Percentiles rank a stretch among this genome's conserved stretches.
phyloP scores from a whole-genome alignment of 495 filamentous ascomycete species.

The Chaetomium tenue region DNA sequence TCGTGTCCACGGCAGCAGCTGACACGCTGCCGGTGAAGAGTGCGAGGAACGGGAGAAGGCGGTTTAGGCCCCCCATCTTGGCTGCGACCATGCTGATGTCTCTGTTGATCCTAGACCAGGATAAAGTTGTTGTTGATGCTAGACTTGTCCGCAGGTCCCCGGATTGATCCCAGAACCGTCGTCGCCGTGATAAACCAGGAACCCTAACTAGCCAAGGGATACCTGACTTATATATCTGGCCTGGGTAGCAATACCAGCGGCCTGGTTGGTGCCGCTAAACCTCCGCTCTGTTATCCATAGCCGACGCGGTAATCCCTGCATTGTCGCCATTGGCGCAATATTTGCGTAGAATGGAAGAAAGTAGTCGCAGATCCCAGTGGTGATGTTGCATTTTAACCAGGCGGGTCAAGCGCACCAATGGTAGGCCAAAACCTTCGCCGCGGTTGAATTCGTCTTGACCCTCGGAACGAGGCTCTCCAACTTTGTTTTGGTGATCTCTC shows the following conservation, averaged over 20 bases:
- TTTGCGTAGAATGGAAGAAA: background rate
- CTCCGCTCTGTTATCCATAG: background rate
- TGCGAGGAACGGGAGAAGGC: background rate
- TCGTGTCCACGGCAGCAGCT: background rate
- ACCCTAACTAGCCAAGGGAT: too few relatives aligned
- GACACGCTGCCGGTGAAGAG: background rate
- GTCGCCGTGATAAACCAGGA: too few relatives aligned
- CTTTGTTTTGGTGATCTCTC: too few relatives aligned
- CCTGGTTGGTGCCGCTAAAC: background rate
- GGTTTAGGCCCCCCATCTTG: background rate
- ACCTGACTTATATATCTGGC: background rate
- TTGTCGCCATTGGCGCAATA: background rate
- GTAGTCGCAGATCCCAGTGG: background rate
- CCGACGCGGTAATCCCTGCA: background rate
- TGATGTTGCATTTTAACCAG: background rate
- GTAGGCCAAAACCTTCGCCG: background rate
- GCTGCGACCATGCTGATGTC: background rate
- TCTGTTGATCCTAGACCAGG: background rate
- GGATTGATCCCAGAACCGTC: too few relatives aligned
- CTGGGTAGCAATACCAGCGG: background rate
- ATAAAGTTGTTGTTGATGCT: too few relatives aligned
- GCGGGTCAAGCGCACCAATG: background rate
- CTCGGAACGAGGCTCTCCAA: too few relatives aligned
- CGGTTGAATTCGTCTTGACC: background rate
- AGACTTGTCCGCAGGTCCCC: too few relatives aligned